Percentiles rank a stretch among this genome's conserved stretches.
Conservation (phyloP, 2,329 filamentous ascomycete species). For the Pyrenophora tritici-repentis region DNA sequence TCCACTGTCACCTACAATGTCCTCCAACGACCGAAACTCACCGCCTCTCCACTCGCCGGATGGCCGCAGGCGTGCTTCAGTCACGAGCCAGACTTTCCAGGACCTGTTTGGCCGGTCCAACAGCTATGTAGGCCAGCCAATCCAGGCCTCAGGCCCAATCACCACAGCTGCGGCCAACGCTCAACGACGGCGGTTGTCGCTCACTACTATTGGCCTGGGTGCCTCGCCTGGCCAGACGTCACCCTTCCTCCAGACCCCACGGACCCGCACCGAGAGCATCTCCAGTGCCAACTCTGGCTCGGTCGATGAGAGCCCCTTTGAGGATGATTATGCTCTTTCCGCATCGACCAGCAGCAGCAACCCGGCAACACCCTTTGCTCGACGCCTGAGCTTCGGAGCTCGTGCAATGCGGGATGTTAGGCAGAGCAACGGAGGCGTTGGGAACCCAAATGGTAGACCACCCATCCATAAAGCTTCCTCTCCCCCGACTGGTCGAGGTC, state of each 20-base stretch:
- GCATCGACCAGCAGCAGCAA: conserved; percentile 61
- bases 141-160: conserved; percentile 52
- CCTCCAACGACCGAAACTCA: conserved; percentile 48
- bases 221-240: conserved; percentile 51
- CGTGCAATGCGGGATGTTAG: conserved; percentile 76
- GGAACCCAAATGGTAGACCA: conserved; percentile 67
- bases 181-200: conserved; percentile 55
- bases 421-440: conserved; percentile 54
- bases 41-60: conserved; percentile 46
- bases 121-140: conserved; percentile 41
- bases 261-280: conserved; percentile 53
- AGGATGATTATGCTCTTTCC: conserved; percentile 61
- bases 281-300: conserved; percentile 54
- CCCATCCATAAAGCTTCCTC: conserved; percentile 57
- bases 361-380: conserved; percentile 75
- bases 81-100: conserved; percentile 56
- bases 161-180: conserved; percentile 56
- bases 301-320: conserved; percentile 57
- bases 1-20: conserved; percentile 30
- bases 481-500: conserved; percentile 60
- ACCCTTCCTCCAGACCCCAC: conserved; percentile 48
- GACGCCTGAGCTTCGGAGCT: conserved; percentile 88
- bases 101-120: conserved; percentile 52
- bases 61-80: conserved; percentile 52
- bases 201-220: conserved; percentile 56